Percentiles rank a stretch among this genome's conserved stretches.
These are phyloP conservation scores for Akanthomyces lecanii DNA, from an alignment of 2,329 filamentous ascomycete species.

Conservation along the genomic window DNA sequence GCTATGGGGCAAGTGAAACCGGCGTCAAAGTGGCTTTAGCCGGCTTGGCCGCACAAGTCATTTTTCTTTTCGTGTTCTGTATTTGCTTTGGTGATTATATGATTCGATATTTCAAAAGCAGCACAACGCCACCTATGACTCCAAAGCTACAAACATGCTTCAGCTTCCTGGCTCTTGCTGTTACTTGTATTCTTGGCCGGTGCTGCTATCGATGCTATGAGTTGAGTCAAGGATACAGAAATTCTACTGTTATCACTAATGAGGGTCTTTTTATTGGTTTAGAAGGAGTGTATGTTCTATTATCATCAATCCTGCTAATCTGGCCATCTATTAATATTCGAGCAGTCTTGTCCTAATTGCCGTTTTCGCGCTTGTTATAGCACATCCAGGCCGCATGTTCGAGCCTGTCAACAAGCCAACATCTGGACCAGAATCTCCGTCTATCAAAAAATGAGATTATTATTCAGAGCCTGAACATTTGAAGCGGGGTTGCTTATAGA, in stretches of 20 bases:
- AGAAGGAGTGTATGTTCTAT: conserved; percentile 42
- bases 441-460: not conserved
- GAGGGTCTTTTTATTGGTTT: conserved; percentile 50
- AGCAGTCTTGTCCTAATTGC: not conserved
- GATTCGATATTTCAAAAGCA: conserved; percentile 32
- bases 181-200: conserved; percentile 56
- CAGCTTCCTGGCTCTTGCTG: conserved; percentile 46
- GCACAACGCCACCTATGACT: conserved; percentile 20
- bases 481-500: too few relatives aligned
- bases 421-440: not conserved
- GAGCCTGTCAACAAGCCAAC: not conserved
- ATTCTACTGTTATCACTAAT: conserved; percentile 48
- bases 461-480: too few relatives aligned
- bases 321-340: not conserved
- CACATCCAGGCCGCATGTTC: conserved; percentile 3
- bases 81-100: conserved; percentile 46
- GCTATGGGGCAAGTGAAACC: conserved; percentile 40
- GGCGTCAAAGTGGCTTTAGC: conserved; percentile 38
- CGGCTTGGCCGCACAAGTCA: conserved; percentile 56
- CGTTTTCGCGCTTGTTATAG: not conserved
- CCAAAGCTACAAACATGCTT: conserved; percentile 42
- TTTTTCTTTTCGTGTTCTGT: conserved; percentile 50
- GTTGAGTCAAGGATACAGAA: conserved; percentile 55
- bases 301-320: not conserved
- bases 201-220: conserved; percentile 63